These are phyloP conservation scores for Leishmania tarentolae DNA, from an alignment of 208 protist species.

Conservation along the genomic window DNA sequence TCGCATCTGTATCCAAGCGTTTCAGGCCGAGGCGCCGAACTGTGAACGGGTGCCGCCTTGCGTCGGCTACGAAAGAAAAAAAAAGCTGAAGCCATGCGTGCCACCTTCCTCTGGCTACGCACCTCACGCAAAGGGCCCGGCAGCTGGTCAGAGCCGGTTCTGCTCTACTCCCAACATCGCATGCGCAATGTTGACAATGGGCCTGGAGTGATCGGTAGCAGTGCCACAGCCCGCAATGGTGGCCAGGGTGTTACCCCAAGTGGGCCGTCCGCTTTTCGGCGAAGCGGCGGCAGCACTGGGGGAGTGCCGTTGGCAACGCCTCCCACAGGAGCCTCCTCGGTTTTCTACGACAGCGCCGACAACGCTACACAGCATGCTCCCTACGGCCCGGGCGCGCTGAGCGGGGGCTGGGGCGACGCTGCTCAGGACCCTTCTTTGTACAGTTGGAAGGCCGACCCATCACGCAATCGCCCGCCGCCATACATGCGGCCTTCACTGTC, in stretches of 20 bases:
- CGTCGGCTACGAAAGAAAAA: background rate
- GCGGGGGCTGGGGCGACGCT: slow-evolving; percentile 9
- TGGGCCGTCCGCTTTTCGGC: slow-evolving; percentile 6
- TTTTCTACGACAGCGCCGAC: slow-evolving; percentile 32
- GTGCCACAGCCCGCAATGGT: background rate
- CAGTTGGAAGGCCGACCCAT: slow-evolving; percentile 56
- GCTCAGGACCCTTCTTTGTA: slow-evolving; percentile 29
- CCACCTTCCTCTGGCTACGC: slow-evolving; percentile 28
- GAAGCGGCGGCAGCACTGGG: slow-evolving; percentile 1
- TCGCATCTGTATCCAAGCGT: too few species aligned
- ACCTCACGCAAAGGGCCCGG: slow-evolving; percentile 68
- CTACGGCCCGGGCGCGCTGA: slow-evolving; percentile 15
- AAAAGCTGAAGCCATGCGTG: slow-evolving; percentile 12
- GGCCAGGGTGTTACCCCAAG: background rate
- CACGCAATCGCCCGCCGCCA: slow-evolving; percentile 13
- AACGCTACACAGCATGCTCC: slow-evolving; percentile 23
- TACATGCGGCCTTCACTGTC: slow-evolving; percentile 8
- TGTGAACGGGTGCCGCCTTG: background rate
- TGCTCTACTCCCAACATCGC: slow-evolving; percentile 10
- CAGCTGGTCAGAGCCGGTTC: slow-evolving; percentile 51
- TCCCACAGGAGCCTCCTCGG: slow-evolving; percentile 3
- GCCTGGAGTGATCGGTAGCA: background rate
- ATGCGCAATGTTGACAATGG: slow-evolving; percentile 1
- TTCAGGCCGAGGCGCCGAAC: background rate
- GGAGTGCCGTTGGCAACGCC: background rate